phyloP scores from a whole-genome alignment of 768 basidiomycete species.

The Tricholoma terreum region DNA sequence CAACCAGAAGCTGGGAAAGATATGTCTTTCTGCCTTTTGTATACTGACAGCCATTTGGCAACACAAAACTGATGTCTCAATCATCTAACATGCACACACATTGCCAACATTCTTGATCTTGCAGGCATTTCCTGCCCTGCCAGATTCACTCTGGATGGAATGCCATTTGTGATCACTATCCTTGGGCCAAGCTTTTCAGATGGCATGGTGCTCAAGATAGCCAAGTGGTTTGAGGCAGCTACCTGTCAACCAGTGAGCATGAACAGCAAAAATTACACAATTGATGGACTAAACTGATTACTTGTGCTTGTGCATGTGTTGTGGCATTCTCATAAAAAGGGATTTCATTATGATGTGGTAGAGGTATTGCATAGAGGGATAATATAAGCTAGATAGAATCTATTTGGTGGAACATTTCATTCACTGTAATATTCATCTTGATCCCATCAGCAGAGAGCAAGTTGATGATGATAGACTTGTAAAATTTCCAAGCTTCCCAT shows the following conservation, averaged over 20 bases:
- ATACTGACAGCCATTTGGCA: neutral
- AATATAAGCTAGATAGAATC: no score
- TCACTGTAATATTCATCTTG: no score
- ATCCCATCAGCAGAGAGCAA: no score
- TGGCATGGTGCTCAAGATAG: neutral
- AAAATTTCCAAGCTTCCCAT: no score
- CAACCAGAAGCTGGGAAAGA: neutral
- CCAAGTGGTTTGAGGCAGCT: neutral
- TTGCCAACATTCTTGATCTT: constrained; percentile 1
- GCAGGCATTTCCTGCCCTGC: neutral
- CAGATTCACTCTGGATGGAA: neutral
- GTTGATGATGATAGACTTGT: no score
- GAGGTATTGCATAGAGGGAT: no score
- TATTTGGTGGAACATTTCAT: no score
- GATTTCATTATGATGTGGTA: no score
- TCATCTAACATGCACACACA: neutral
- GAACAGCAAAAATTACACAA: neutral
- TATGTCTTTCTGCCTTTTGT: neutral
- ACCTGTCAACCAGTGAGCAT: neutral
- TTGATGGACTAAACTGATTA: no score
- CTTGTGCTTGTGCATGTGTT: no score
- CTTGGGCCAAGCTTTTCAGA: neutral
- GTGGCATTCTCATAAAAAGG: no score
- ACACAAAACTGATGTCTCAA: neutral
- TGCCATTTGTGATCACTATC: neutral